Evolutionary conservation across 2,329 filamentous ascomycete genomes (phyloP), one percentile per base, ranked within the genome.

Genomic region (Diaporthe citriasiana): DNA sequence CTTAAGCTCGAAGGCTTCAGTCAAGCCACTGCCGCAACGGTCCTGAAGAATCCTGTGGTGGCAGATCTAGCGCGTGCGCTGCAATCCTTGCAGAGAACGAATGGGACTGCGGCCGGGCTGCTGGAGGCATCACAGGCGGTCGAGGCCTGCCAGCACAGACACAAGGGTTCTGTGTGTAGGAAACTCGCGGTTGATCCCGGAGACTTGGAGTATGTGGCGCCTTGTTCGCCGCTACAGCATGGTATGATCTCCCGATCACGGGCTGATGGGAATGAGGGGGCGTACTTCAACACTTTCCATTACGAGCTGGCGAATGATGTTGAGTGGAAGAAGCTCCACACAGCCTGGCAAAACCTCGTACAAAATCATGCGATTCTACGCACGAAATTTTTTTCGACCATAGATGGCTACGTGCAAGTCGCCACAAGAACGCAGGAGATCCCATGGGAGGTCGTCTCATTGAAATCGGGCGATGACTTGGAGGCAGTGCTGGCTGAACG

Each of bases 171-270:
- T 9, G 87, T 89, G 9, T 89, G 89, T 25, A 84, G 85, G 9
- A 82, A 85, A 4, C 83, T 97, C 0, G 82, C 82, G 0, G 76
- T 92, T 1, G 78, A 84, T 0, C 81, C 85, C 1, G 79, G 83
- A 8, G 85, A 91, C 1, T 88, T 98, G 13, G 93, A 97, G 79
- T 89, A 90, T 73, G 89, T 98, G 69, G 91, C 91, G 0, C 95
- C 95, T 5, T 98, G 95, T 80, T 97, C 95, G 0, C 90, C 95
- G 0, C 84, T 98, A 0, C 95, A 98, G 79, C 91, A 96, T 80
- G 95, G 95, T 0, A 96, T 98, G 85, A 90, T 98, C 66, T 93
- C 93, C 8, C 89, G 91, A 65, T 92, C 91, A 33, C 80, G 93
- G 50, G 88, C 82, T 0, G 79, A 90, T 13, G 90, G 85, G 25